Percentiles rank a stretch among this genome's conserved stretches.
Conservation (phyloP, 352 stramenopile genomes). For the Thalassiosira mediterranea region DNA sequence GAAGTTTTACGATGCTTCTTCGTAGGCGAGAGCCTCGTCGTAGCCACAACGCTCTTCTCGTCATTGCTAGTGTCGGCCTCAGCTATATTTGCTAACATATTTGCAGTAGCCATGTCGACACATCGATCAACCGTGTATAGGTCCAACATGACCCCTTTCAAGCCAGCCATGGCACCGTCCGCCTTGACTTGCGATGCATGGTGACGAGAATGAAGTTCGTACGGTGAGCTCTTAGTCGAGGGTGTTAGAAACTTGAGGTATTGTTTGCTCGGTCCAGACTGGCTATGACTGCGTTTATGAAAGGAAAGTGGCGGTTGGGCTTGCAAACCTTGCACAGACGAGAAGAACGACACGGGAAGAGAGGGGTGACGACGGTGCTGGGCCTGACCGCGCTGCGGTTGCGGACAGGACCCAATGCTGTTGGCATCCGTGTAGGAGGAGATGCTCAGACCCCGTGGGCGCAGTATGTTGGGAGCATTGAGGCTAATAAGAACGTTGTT, state of each 20-base stretch:
- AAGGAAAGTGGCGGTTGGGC: not conserved
- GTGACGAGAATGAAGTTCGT: conserved; percentile 47
- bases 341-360: conserved; percentile 45
- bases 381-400: not conserved
- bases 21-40: not conserved
- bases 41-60: not conserved
- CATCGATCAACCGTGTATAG: conserved; percentile 49
- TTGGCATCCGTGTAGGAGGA: conserved; percentile 29
- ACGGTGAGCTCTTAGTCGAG: conserved; percentile 25
- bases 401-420: conserved; percentile 25
- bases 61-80: conserved; percentile 9
- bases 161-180: conserved; percentile 49
- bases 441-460: conserved; percentile 38
- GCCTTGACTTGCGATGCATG: conserved; percentile 40
- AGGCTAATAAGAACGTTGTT: conserved; percentile 18
- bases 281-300: not conserved
- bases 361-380: conserved; percentile 48
- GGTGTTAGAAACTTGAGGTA: conserved; percentile 15
- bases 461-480: conserved; percentile 7
- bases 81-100: conserved; percentile 37
- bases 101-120: conserved; percentile 39
- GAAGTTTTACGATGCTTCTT: conserved; percentile 36
- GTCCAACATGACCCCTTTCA: conserved; percentile 39
- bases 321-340: conserved; percentile 13
- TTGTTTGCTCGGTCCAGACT: not conserved